Base-by-base conservation (phyloP, 805 yeast species). In the Kazachstania africana region DNA sequence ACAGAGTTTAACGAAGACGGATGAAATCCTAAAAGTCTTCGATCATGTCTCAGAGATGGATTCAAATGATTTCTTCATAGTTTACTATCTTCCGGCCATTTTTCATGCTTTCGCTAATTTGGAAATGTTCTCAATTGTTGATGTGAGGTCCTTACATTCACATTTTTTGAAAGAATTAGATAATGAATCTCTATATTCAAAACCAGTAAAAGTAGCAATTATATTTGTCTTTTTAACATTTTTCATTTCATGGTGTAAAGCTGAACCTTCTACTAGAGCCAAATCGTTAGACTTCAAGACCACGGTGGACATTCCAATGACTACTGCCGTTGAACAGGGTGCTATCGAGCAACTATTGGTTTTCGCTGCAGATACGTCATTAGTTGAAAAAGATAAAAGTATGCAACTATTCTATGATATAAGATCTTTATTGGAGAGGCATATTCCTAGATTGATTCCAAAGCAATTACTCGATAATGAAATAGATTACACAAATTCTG, bases 221-320 rank as follows among this genome's bases (percentile, higher is more conserved):
- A 54, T 69, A 2, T 52, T 68, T 26, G 59, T 70, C 5, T 76
- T 77, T 42, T 58, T 75, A 29, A 65, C 79, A 1, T 62, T 62
- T 31, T 75, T 78, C 44, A 69, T 75, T 32, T 63, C 68, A 6
- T 78, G 85, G 87, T 77, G 84, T 49, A 79, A 78, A 45, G 39
- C 54, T 6, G 39, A 48, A 2, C 59, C 64, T 4, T 47, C 59
- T 2, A 31, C 48, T 5, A 60, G 78, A 37, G 60, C 64, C 0
- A 42, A 50, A 14, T 56, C 61, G 19, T 68, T 63, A 37, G 76
- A 75, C 38, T 78, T 77, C 42, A 66, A 66, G 25, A 57, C 57
- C 16, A 68, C 66, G 26, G 70, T 78, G 17, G 69, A 76, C 37
- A 62, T 62, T 19, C 81, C 82, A 35, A 66, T 78, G 59, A 69